Evolutionary conservation across 2,329 filamentous ascomycete species (phyloP).

Genomic region (Colletotrichum sp.): DNA sequence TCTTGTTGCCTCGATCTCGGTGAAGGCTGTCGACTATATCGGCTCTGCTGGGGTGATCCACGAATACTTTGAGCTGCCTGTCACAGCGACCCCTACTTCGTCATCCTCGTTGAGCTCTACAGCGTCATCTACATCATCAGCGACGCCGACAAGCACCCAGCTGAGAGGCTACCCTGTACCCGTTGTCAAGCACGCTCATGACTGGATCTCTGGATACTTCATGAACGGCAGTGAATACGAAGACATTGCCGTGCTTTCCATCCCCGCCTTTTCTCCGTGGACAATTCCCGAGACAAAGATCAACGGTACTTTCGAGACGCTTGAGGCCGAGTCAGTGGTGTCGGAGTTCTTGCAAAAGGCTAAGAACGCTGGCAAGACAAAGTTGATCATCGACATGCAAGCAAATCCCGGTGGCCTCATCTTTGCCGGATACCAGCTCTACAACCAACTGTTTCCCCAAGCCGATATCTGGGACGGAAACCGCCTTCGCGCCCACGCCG

Average conservation of each 20-base stretch:
- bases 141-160: not conserved
- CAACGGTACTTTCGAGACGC: conserved; percentile 10
- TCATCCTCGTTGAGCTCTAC: not conserved
- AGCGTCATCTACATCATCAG: not conserved
- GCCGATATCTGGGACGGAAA: conserved; percentile 6
- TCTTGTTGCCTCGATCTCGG: not conserved
- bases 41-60: not conserved
- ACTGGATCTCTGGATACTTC: conserved; percentile 30
- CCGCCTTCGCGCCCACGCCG: conserved; percentile 18
- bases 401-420: conserved; percentile 64
- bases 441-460: conserved; percentile 43
- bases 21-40: not conserved
- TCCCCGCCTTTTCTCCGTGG: conserved; percentile 24
- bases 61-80: not conserved
- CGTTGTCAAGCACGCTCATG: conserved; percentile 24
- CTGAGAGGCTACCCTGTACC: conserved; percentile 30
- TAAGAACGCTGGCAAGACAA: conserved; percentile 54
- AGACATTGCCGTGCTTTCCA: conserved; percentile 29
- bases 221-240: conserved; percentile 29
- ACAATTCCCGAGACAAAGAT: not conserved
- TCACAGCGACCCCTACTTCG: not conserved
- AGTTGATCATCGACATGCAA: conserved; percentile 68
- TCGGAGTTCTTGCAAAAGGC: conserved; percentile 51
- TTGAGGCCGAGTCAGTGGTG: conserved; percentile 26
- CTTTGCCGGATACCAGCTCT: conserved; percentile 51